A percentile compares a stretch with the other conserved stretches of the same genome.
Conservation (phyloP, 345 rosid genomes). For the Euclidium syriacum region DNA sequence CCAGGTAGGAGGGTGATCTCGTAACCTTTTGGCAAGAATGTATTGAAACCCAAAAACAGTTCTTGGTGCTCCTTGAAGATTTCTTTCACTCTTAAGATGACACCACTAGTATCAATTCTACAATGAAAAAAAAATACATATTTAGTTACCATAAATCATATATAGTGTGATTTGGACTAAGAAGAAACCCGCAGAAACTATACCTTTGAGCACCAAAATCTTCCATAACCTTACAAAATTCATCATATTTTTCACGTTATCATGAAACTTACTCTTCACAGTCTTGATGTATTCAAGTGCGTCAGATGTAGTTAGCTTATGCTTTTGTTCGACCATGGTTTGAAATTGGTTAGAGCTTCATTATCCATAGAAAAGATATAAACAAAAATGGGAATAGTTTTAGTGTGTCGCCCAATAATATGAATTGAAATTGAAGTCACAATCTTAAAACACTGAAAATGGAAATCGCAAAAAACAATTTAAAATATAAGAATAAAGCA, state of each 20-base stretch:
- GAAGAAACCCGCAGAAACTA: background rate
- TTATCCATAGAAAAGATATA: slow-evolving; percentile 6
- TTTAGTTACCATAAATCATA: background rate
- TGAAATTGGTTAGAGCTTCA: slow-evolving; percentile 43
- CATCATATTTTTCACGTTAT: slow-evolving; percentile 62
- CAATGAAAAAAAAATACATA: slow-evolving; percentile 7
- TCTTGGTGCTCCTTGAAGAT: slow-evolving; percentile 72
- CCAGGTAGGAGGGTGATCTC: slow-evolving; percentile 66
- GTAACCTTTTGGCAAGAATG: slow-evolving; percentile 78
- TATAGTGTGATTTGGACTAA: background rate
- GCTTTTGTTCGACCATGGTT: slow-evolving; percentile 18
- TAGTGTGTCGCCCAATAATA: too few relatives aligned
- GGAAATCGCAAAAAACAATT: too few relatives aligned
- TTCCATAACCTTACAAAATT: slow-evolving; percentile 72
- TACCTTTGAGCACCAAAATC: slow-evolving; percentile 84
- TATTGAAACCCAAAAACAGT: slow-evolving; percentile 74
- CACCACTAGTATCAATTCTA: slow-evolving; percentile 73
- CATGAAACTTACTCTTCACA: slow-evolving; percentile 75
- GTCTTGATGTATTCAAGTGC: slow-evolving; percentile 64
- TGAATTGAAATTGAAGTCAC: too few relatives aligned
- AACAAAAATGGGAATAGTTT: too few relatives aligned
- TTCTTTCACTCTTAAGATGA: slow-evolving; percentile 68
- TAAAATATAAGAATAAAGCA: background rate
- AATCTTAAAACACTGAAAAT: too few relatives aligned
- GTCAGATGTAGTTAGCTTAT: slow-evolving; percentile 58